Percentiles rank a stretch among this genome's conserved stretches.
Evolutionary conservation across 2,329 filamentous ascomycete genomes (phyloP).

Genomic region (Epicoccum nigrum): DNA sequence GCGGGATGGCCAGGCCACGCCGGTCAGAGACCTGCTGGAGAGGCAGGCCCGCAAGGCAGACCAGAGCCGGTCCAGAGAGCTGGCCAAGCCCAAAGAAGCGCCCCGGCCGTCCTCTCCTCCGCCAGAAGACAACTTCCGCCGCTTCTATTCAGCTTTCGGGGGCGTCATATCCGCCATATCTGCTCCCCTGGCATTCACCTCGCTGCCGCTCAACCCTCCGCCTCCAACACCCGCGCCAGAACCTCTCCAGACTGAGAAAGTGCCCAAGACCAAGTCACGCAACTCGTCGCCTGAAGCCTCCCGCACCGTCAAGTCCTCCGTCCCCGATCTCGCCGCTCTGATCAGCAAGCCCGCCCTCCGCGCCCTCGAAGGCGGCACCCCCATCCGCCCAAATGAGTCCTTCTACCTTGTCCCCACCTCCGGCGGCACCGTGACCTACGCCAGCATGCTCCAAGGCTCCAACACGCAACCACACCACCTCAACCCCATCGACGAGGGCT

Average conservation of each 20-base stretch:
- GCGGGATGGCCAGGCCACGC: constrained; percentile 38
- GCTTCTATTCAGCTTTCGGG: constrained; percentile 92
- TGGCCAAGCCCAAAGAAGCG: constrained; percentile 20
- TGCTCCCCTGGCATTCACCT: constrained; percentile 89
- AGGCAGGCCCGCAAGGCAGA: constrained; percentile 40
- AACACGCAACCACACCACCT: constrained; percentile 46
- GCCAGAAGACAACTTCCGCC: constrained; percentile 79
- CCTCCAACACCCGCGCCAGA: constrained; percentile 37
- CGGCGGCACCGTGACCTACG: constrained; percentile 90
- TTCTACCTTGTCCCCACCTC: constrained; percentile 96
- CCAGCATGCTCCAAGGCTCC: constrained; percentile 71
- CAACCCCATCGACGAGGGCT: constrained; percentile 50
- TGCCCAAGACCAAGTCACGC: constrained; percentile 31
- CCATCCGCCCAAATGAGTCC: constrained; percentile 49
- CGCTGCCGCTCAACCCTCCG: constrained; percentile 70
- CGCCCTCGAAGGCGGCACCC: constrained; percentile 68
- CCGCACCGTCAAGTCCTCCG: constrained; percentile 50
- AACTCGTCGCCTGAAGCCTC: constrained; percentile 38
- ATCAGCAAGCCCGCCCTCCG: constrained; percentile 86
- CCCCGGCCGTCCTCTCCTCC: constrained; percentile 29
- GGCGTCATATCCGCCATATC: constrained; percentile 87
- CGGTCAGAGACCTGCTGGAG: constrained; percentile 42
- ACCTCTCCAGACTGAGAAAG: constrained; percentile 27
- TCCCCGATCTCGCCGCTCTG: constrained; percentile 80
- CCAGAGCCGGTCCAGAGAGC: constrained; percentile 20